Evolutionary conservation across 306 rosid genomes (phyloP).

Genomic region (Hylodesmum podocarpum): DNA sequence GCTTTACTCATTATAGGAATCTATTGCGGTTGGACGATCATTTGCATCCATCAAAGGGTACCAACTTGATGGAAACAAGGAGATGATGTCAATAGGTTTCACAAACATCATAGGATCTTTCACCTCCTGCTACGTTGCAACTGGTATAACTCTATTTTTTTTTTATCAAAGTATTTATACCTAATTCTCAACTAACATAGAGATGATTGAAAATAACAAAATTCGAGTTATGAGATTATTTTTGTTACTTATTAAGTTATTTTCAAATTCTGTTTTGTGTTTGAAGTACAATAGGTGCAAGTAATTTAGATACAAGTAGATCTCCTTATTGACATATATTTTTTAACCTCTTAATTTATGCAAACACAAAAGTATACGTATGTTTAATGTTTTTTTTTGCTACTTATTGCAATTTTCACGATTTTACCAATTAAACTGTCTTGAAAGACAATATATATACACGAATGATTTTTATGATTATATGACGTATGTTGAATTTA

Average conservation of each 20-base stretch:
- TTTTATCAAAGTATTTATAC: not conserved
- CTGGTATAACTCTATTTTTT: slow-evolving; percentile 48
- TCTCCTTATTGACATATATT: not conserved
- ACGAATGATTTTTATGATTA: not conserved
- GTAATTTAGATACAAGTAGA: not conserved
- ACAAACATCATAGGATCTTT: slow-evolving; percentile 85
- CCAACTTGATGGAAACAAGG: slow-evolving; percentile 82
- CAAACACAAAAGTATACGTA: not conserved
- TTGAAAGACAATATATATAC: not conserved
- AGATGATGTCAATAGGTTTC: slow-evolving; percentile 77
- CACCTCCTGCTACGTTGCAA: slow-evolving; percentile 89
- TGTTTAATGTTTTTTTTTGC: not conserved
- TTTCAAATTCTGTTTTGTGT: not conserved
- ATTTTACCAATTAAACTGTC: not conserved
- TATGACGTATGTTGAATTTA: not conserved
- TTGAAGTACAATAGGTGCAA: not conserved
- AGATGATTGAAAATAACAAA: not conserved
- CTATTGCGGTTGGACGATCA: slow-evolving; percentile 87
- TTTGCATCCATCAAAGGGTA: slow-evolving; percentile 79
- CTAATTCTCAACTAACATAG: not conserved
- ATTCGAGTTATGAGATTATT: not conserved
- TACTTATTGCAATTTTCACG: not conserved
- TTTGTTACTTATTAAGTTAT: not conserved
- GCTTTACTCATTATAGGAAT: slow-evolving; percentile 51
- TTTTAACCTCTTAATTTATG: not conserved